phyloP scores from a whole-genome alignment of 2,329 filamentous ascomycete species.

The Xylariaceae sp. region DNA sequence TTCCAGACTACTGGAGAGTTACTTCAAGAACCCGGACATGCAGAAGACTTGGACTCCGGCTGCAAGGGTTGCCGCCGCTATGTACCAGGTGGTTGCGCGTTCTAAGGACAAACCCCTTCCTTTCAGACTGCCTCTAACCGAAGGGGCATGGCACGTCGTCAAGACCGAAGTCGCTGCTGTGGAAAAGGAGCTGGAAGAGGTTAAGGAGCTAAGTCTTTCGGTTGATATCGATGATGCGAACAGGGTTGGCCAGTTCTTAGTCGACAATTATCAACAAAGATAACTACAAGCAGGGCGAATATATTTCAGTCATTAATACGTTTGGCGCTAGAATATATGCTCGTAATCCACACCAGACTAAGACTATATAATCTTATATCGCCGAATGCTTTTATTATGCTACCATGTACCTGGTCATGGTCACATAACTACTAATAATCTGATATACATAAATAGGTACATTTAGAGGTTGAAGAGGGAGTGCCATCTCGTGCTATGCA shows the following conservation, averaged over 20 bases:
- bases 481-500: no score
- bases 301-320: no score
- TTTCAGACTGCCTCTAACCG: constrained; percentile 22
- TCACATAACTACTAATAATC: no score
- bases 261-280: neutral
- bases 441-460: no score
- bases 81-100: constrained; percentile 28
- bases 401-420: no score
- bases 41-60: constrained; percentile 27
- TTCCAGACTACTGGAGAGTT: constrained; percentile 15
- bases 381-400: no score
- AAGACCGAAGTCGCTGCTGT: constrained; percentile 25
- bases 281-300: neutral
- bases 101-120: constrained; percentile 23
- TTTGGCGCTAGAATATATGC: no score
- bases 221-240: constrained; percentile 29
- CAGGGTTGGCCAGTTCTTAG: constrained; percentile 20
- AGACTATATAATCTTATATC: no score
- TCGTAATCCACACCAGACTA: no score
- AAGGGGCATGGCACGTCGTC: constrained; percentile 25
- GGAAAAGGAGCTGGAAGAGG: constrained; percentile 27
- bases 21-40: constrained; percentile 15
- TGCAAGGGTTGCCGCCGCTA: constrained; percentile 23
- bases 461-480: no score
- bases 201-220: constrained; percentile 27